Conservation (phyloP, 352 stramenopile genomes). For the Globisporangium splendens region DNA sequence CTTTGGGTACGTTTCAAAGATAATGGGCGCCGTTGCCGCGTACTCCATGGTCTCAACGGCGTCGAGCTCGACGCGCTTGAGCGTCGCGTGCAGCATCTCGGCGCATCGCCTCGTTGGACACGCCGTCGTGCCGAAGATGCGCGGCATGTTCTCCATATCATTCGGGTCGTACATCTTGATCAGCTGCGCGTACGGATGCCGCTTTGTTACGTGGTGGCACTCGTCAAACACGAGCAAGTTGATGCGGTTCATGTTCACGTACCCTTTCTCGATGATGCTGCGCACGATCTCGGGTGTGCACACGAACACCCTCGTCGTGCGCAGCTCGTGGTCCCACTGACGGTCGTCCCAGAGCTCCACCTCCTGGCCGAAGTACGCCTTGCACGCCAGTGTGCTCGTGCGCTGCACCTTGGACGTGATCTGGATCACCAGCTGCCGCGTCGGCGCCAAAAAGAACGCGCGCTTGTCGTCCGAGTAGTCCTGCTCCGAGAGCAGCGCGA, state of each 20-base stretch:
- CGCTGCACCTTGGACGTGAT: conserved; percentile 72
- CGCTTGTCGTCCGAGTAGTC: conserved; percentile 62
- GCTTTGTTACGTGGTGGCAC: conserved; percentile 88
- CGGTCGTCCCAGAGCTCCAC: conserved; percentile 60
- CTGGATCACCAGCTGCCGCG: conserved; percentile 76
- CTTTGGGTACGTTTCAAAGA: conserved; percentile 56
- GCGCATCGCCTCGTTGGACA: conserved; percentile 71
- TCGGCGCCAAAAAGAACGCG: conserved; percentile 81
- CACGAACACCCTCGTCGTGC: conserved; percentile 68
- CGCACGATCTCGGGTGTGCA: conserved; percentile 86
- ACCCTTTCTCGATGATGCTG: conserved; percentile 81
- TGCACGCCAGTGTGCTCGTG: conserved; percentile 52
- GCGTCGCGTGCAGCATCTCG: conserved; percentile 57
- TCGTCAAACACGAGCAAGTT: conserved; percentile 90
- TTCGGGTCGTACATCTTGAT: conserved; percentile 78
- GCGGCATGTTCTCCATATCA: conserved; percentile 31
- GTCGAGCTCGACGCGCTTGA: conserved; percentile 70
- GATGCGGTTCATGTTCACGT: conserved; percentile 69
- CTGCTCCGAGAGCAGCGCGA: conserved; percentile 69
- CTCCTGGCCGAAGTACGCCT: conserved; percentile 44
- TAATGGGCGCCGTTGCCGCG: conserved; percentile 60
- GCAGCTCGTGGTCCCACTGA: conserved; percentile 60
- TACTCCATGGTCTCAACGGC: conserved; percentile 49
- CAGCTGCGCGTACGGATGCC: conserved; percentile 86
- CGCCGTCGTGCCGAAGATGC: conserved; percentile 86